Percentiles rank a stretch among this genome's conserved stretches.
Conservation (phyloP, 2,329 filamentous ascomycete genomes). For the Diplodia intermedia region DNA sequence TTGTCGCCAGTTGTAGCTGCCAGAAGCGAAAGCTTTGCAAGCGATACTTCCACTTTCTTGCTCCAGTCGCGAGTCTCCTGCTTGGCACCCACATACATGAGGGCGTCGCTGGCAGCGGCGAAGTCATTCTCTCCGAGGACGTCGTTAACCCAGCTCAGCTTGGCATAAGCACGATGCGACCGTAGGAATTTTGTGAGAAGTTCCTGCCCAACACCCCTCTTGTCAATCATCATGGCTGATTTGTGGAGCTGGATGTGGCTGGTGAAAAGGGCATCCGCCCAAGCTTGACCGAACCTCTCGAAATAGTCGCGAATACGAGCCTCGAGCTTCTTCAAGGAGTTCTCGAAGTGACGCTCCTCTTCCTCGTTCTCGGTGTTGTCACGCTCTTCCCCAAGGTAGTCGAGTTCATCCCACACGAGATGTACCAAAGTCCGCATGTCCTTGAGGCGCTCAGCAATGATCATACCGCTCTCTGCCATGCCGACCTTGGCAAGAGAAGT, state of each 20-base stretch:
- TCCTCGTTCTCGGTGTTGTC: slow-evolving; percentile 41
- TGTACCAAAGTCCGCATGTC: slow-evolving; percentile 69
- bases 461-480: slow-evolving; percentile 64
- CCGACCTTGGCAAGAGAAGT: slow-evolving; percentile 56
- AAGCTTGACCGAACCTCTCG: slow-evolving; percentile 68
- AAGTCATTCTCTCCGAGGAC: slow-evolving; percentile 78
- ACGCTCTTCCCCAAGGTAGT: slow-evolving; percentile 49
- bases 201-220: slow-evolving; percentile 71
- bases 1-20: slow-evolving; percentile 60
- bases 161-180: slow-evolving; percentile 72
- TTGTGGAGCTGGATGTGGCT: slow-evolving; percentile 69
- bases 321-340: slow-evolving; percentile 47
- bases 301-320: slow-evolving; percentile 62
- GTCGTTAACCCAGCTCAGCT: slow-evolving; percentile 95
- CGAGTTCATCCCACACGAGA: slow-evolving; percentile 54
- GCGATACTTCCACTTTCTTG: slow-evolving; percentile 89
- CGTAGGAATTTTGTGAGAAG: slow-evolving; percentile 81
- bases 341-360: slow-evolving; percentile 41
- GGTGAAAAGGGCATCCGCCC: slow-evolving; percentile 80
- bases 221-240: slow-evolving; percentile 63
- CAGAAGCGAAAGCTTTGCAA: slow-evolving; percentile 79
- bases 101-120: slow-evolving; percentile 71
- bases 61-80: slow-evolving; percentile 85
- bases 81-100: slow-evolving; percentile 72
- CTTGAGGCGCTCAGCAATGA: slow-evolving; percentile 66